Base-by-base conservation (phyloP, 164 flowering plant species). In the Amborella trichopoda region DNA sequence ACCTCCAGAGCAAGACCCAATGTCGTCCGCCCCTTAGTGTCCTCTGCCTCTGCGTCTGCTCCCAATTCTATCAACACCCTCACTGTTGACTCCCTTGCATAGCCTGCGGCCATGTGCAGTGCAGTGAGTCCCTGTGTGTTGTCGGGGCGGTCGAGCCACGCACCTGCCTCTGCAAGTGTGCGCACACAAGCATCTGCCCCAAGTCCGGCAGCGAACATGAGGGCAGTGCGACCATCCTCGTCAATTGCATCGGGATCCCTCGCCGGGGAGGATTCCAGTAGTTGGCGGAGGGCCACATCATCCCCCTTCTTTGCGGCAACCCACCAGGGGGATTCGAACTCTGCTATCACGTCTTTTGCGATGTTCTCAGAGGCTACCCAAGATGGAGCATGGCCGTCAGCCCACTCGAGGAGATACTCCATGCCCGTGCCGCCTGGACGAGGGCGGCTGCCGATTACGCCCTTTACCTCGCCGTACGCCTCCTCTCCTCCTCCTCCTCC, bases 71-170 rank as follows among this genome's bases (percentile, higher is more conserved):
- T 6, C 44, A 91, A 41, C 6, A 53, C n/a, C 56, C 60, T 53
- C 2, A 50, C 87, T 5, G 68, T 80, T 0, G 56, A 80, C 0
- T 93, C 81, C 56, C 52, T 63, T 6, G 71, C 87, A 60, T 91
- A 91, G n/a, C 98, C 98, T 0, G 98, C 98, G 8, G 98, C 98
- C 90, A 91, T 83, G 61, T 91, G 98, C 0, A 91, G 72, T 6
- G 98, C 76, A 27, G 96, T 70, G 6, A 86, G 58, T 3, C 94
- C 93, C 20, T 85, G 90, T 18, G 58, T 28, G 9, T 28, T 57
- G 49, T 91, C 98, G 3, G 65, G 48, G 50, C 59, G 76, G 56
- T 86, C 54, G 17, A 81, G 42, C 52, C 76, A 60, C 3, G 94
- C 87, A 2, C 98, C 96, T 12, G 96, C 87, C 4, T 58, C 71